phyloP scores from a whole-genome alignment of 2,329 filamentous ascomycete genomes.

The Colletotrichum spinosum region DNA sequence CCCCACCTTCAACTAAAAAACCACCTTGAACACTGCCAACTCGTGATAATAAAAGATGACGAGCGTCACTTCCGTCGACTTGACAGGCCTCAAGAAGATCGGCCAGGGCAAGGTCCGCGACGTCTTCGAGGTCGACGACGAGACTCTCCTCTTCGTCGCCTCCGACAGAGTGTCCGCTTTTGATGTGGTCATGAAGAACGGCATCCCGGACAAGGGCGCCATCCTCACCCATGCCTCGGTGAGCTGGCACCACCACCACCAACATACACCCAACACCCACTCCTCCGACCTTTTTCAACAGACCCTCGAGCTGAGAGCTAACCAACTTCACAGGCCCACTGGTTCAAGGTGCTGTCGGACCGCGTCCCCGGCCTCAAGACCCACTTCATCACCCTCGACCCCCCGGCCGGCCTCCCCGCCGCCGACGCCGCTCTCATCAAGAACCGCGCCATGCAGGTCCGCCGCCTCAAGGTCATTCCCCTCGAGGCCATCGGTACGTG shows the following conservation, averaged over 20 bases:
- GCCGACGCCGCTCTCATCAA: constrained; percentile 65
- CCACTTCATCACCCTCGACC: constrained; percentile 62
- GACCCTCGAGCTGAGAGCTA: constrained; percentile 9
- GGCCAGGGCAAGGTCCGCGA: constrained; percentile 79
- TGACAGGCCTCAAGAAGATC: constrained; percentile 39
- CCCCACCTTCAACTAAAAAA: constrained; percentile 5
- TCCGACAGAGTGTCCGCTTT: constrained; percentile 95
- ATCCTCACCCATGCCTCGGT: constrained; percentile 57
- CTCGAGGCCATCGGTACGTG: constrained; percentile 75
- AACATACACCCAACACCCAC: not conserved
- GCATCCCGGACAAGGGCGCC: constrained; percentile 65
- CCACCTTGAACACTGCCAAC: not conserved
- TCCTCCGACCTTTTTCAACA: not conserved
- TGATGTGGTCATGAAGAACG: constrained; percentile 88
- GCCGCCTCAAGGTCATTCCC: constrained; percentile 79
- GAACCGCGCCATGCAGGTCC: constrained; percentile 81
- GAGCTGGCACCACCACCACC: not conserved
- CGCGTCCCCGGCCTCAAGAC: constrained; percentile 61
- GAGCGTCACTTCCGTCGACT: constrained; percentile 34
- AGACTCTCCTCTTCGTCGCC: constrained; percentile 83
- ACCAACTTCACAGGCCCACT: constrained; percentile 52
- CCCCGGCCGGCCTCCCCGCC: constrained; percentile 48
- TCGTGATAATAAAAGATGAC: constrained; percentile 14
- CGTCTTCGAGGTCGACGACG: constrained; percentile 77
- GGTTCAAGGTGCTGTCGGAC: constrained; percentile 62